phyloP scores from a whole-genome alignment of 73 alveolate species.

The Tetrahymena thermophila region DNA sequence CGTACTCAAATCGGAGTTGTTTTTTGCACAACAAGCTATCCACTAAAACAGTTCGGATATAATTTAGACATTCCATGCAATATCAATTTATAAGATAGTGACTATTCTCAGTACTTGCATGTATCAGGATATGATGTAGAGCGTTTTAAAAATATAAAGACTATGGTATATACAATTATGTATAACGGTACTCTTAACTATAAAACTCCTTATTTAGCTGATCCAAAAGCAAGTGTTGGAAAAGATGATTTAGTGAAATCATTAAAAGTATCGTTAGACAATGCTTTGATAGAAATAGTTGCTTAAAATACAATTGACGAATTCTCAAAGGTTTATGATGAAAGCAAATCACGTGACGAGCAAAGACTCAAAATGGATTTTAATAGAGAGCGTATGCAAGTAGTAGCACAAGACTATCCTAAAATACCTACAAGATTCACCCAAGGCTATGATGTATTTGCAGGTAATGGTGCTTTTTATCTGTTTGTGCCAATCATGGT shows the following conservation, averaged over 20 bases:
- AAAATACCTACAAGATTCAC: constrained; percentile 46
- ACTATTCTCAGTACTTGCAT: neutral
- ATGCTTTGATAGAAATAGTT: constrained; percentile 55
- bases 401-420: constrained; percentile 54
- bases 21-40: constrained; percentile 48
- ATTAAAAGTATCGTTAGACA: constrained; percentile 58
- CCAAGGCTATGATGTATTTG: constrained; percentile 47
- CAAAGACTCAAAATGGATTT: neutral
- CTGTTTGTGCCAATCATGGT: constrained; percentile 59
- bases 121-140: neutral
- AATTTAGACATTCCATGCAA: constrained; percentile 57
- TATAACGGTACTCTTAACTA: constrained; percentile 60
- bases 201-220: constrained; percentile 50
- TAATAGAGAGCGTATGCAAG: constrained; percentile 32
- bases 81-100: constrained; percentile 22
- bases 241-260: constrained; percentile 52
- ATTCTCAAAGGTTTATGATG: neutral
- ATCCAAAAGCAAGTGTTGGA: constrained; percentile 48
- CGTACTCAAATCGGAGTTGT: constrained; percentile 50
- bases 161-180: constrained; percentile 54
- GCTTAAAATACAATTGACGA: constrained; percentile 13
- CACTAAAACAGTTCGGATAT: neutral
- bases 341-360: neutral
- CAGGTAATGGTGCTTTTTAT: constrained; percentile 70
- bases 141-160: neutral